Conservation (phyloP, 176 grass and related monocot species). For the Chrysopogon serrulatus region DNA sequence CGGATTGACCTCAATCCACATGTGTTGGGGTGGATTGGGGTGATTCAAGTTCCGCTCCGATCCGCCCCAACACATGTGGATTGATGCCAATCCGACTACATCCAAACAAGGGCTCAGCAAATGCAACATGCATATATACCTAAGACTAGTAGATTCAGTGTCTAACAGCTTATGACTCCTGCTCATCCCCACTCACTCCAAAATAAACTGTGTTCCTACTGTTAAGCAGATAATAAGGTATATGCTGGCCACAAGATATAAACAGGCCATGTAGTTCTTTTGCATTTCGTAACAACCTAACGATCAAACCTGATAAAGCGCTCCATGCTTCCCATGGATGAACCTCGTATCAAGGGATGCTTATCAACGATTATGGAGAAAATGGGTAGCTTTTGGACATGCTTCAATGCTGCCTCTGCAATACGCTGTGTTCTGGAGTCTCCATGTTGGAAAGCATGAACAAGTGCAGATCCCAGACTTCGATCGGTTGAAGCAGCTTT, state of each 20-base stretch:
- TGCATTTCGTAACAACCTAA: not conserved
- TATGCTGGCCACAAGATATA: not conserved
- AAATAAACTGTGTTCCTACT: not conserved
- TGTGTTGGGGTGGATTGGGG: too few species aligned
- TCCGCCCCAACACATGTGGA: too few species aligned
- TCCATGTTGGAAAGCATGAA: slow-evolving; percentile 62
- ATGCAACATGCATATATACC: too few species aligned
- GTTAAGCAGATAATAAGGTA: not conserved
- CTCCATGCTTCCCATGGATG: slow-evolving; percentile 30
- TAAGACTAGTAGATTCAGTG: not conserved
- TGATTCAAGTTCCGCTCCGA: too few species aligned
- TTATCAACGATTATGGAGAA: slow-evolving; percentile 54
- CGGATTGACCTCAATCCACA: too few species aligned
- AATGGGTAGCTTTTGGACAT: slow-evolving; percentile 51
- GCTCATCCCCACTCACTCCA: too few species aligned
- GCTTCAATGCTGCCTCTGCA: slow-evolving; percentile 70
- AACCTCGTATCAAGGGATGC: slow-evolving; percentile 7
- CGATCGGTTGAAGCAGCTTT: slow-evolving; percentile 38
- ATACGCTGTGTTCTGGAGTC: slow-evolving; percentile 52
- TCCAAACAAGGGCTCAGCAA: too few species aligned
- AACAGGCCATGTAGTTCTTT: not conserved
- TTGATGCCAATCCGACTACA: too few species aligned
- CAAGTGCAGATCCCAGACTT: slow-evolving; percentile 55
- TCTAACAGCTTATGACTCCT: not conserved
- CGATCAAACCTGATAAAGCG: slow-evolving; percentile 2